A percentile compares a stretch with the other conserved stretches of the same genome.
Evolutionary conservation across 1,139 yeast genomes (phyloP).

Genomic region (Hansenula sp.): DNA sequence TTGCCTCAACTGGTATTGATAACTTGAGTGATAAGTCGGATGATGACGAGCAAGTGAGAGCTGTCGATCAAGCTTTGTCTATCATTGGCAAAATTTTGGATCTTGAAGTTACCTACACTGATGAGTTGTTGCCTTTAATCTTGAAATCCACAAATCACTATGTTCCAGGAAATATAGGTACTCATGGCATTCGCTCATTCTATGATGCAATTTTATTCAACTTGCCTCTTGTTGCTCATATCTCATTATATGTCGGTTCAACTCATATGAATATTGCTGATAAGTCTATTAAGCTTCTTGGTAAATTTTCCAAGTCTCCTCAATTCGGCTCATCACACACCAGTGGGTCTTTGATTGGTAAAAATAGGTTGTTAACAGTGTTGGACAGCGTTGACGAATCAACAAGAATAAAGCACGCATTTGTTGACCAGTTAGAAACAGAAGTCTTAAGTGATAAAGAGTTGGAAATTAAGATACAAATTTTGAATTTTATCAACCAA

Average conservation of each 20-base stretch:
- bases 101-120: conserved; percentile 51
- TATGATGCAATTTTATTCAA: conserved; percentile 70
- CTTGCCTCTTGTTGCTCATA: conserved; percentile 62
- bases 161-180: conserved; percentile 49
- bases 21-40: conserved; percentile 35
- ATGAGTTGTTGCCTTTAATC: conserved; percentile 40
- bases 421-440: conserved; percentile 65
- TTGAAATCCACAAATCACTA: conserved; percentile 33
- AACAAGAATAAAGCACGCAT: conserved; percentile 62
- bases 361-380: conserved; percentile 66
- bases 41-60: conserved; percentile 29
- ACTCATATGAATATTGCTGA: conserved; percentile 45
- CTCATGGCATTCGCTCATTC: conserved; percentile 61
- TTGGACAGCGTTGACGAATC: conserved; percentile 72
- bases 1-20: conserved; percentile 57
- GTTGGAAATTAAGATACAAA: conserved; percentile 48
- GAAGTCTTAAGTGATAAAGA: conserved; percentile 30
- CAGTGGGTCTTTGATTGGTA: conserved; percentile 39
- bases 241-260: conserved; percentile 66
- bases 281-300: conserved; percentile 49
- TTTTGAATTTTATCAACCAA: conserved; percentile 54
- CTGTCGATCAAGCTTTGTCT: conserved; percentile 35
- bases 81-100: conserved; percentile 48
- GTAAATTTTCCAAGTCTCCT: conserved; percentile 45
- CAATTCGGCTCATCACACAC: conserved; percentile 41